Base-by-base conservation (phyloP, 1,284 basidiomycete species). In the Microbotryum silenes-acaulis region DNA sequence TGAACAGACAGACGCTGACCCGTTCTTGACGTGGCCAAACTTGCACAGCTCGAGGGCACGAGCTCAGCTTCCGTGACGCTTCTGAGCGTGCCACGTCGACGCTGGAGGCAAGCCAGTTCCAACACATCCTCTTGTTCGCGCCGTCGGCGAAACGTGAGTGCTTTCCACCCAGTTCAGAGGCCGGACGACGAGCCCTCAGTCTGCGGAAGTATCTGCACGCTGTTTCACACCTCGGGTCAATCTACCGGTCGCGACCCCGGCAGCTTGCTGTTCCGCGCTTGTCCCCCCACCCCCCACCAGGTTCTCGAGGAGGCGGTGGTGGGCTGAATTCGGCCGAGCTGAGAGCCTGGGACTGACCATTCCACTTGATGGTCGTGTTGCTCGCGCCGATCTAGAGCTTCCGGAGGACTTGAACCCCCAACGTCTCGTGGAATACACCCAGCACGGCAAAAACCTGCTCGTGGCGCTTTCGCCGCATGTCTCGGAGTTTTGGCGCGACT, bases 401-500 rank as follows among this genome's bases (percentile, higher is more conserved):
- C 81, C 87, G 1, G 75, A 80, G 62, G 89, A 91, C 70, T 81
- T 98, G 56, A 84, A 85, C 1, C 91, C 94, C 1, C 90, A 94
- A 75, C 80, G 83, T 14, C 79, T 97, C 56, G 82, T 97, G 54
- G 74, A 81, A 45, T 84, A 90, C 54, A 81, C 93, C 57, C 78
- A 83, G 12, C 29, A 59, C 12, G 64, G 61, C 33, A 50, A 61
- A 56, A 97, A 97, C 79, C 80, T 97, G 63, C 81, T 98, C 64
- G 78, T 94, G 70, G 84, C 86, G 2, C 81, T 93, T 60, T 88
- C 89, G 1, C 78, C 86, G 29, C 83, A 70, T 16, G 64, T 78
- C 47, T 73, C 77, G 42, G 80, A 81, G 60, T 60, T 73, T 51
- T 77, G 77, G 66, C 74, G 80, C 25, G 79, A 80, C 63, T 76